Conservation (phyloP, 495 filamentous ascomycete genomes). For the Daldinia loculata region DNA sequence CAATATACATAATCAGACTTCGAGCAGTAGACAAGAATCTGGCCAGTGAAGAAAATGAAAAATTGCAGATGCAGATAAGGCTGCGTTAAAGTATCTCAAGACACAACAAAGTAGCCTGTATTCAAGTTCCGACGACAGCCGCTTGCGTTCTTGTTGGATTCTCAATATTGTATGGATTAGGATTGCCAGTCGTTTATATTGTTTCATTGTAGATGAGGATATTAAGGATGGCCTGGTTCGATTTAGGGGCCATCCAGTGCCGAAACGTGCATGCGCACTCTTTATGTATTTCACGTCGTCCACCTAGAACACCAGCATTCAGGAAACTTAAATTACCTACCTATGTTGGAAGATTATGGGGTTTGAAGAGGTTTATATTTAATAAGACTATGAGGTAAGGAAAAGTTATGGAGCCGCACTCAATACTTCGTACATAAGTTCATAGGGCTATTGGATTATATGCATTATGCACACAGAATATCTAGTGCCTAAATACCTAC, state of each 20-base stretch:
- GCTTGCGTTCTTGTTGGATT: neutral
- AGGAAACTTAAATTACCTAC: too few relatives aligned
- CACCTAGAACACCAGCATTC: too few relatives aligned
- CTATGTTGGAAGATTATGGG: too few relatives aligned
- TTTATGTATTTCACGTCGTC: too few relatives aligned
- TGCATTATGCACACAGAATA: neutral
- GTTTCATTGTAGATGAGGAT: neutral
- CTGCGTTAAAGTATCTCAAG: neutral
- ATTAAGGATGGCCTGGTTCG: neutral
- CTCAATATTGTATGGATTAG: neutral
- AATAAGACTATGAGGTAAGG: too few relatives aligned
- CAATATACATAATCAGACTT: neutral
- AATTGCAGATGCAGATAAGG: neutral
- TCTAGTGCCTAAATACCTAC: neutral
- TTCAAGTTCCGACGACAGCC: neutral
- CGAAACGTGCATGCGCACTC: too few relatives aligned
- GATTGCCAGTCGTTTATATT: too few relatives aligned
- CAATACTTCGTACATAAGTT: too few relatives aligned
- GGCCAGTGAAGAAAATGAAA: neutral
- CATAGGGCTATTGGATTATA: neutral
- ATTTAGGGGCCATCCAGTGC: too few relatives aligned
- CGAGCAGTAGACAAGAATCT: neutral
- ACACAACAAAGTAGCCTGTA: neutral
- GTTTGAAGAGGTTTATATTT: too few relatives aligned
- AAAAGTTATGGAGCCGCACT: neutral